Evolutionary conservation across 371 early-diverging fungal species (phyloP).

Genomic region (Fennellomyces sp.): DNA sequence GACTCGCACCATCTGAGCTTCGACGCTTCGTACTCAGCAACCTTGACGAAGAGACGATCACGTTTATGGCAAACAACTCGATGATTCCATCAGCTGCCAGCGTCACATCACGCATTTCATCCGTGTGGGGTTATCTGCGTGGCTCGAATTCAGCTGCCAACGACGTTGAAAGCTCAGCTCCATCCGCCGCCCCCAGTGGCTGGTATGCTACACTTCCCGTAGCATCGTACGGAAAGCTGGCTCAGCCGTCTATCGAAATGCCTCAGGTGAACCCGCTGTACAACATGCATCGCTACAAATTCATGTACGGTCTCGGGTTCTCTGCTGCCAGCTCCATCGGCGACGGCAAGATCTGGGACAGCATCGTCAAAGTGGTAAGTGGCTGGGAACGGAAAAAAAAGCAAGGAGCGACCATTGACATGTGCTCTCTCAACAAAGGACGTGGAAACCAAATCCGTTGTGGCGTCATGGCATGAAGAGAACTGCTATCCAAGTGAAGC

Average conservation of each 20-base stretch:
- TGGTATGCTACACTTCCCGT: constrained; percentile 38
- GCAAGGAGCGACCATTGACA: not conserved
- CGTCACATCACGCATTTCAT: constrained; percentile 30
- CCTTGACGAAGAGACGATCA: constrained; percentile 3
- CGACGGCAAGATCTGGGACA: constrained; percentile 65
- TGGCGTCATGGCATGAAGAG: constrained; percentile 53
- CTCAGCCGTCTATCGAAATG: constrained; percentile 57
- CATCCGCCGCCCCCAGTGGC: constrained; percentile 11
- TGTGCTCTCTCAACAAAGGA: constrained; percentile 17
- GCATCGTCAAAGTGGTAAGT: constrained; percentile 69
- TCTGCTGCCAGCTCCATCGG: constrained; percentile 32
- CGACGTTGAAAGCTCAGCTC: constrained; percentile 11
- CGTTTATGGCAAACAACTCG: constrained; percentile 23
- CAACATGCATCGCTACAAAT: constrained; percentile 57
- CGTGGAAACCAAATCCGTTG: constrained; percentile 28
- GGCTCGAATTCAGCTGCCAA: constrained; percentile 15
- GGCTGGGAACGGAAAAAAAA: not conserved
- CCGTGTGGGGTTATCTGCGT: constrained; percentile 27
- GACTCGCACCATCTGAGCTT: constrained; percentile 54
- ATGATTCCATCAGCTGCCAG: constrained; percentile 29
- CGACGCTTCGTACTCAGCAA: constrained; percentile 62
- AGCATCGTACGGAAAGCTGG: constrained; percentile 22
- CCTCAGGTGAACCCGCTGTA: constrained; percentile 70
- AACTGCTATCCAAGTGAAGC: constrained; percentile 80
- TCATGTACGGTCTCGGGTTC: constrained; percentile 71